A percentile compares a stretch with the other conserved stretches of the same genome.
phyloP scores from a whole-genome alignment of 78 protist genomes.

The slime mould (Dictyostelium discoideum) region DNA sequence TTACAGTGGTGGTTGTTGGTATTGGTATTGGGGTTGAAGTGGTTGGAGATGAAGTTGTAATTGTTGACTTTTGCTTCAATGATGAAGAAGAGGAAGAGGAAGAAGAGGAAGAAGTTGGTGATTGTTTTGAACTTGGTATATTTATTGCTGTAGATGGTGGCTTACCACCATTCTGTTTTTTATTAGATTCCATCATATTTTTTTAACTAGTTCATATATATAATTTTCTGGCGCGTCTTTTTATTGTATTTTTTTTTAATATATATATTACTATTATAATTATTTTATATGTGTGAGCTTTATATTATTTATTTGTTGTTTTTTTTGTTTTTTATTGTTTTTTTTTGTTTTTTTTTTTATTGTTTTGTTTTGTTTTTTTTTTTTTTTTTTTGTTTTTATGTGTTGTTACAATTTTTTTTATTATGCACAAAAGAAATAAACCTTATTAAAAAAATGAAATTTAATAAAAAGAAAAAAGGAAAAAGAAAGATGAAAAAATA shows the following conservation, averaged over 20 bases:
- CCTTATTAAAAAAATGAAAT: neutral
- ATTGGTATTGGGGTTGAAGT: neutral
- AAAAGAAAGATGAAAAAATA: neutral
- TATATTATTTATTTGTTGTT: neutral
- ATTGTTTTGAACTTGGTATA: neutral
- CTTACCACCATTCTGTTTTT: slow-evolving; percentile 6
- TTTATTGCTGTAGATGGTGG: neutral
- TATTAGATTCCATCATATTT: neutral
- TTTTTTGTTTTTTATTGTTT: neutral
- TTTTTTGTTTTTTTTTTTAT: neutral
- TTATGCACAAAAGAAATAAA: neutral
- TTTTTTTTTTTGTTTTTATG: neutral
- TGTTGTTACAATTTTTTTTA: neutral
- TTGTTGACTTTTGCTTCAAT: neutral
- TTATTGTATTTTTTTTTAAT: neutral
- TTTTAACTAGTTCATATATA: neutral
- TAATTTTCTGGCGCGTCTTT: neutral
- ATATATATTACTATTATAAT: neutral
- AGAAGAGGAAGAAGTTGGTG: neutral
- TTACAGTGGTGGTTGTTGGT: neutral
- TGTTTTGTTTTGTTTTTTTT: neutral
- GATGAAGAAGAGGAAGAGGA: neutral
- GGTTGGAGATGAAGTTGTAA: neutral
- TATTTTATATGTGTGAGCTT: neutral
- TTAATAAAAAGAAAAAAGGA: neutral